Evolutionary conservation across 805 yeast genomes (phyloP).

Genomic region (Kuraishia capsulata): DNA sequence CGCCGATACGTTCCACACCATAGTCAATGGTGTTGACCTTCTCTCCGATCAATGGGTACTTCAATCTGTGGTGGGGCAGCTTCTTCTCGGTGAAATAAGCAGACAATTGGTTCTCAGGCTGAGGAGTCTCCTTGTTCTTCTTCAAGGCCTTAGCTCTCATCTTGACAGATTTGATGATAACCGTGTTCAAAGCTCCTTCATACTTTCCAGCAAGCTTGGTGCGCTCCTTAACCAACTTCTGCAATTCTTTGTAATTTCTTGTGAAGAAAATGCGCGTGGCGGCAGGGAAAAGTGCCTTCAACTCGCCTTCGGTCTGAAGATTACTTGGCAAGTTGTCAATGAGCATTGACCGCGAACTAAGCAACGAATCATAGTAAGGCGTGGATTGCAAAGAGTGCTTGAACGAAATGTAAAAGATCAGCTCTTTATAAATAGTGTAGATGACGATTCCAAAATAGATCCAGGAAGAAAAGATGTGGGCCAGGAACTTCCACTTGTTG

Average conservation of each 20-base stretch:
- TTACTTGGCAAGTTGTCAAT: conserved; percentile 57
- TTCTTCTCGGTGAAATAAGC: conserved; percentile 64
- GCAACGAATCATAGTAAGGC: conserved; percentile 60
- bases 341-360: conserved; percentile 64
- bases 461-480: conserved; percentile 75
- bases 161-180: conserved; percentile 50
- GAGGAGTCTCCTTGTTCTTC: conserved; percentile 45
- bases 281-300: conserved; percentile 56
- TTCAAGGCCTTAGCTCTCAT: conserved; percentile 45
- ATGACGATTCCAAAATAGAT: conserved; percentile 55
- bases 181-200: conserved; percentile 57
- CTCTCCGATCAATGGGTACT: conserved; percentile 55
- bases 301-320: conserved; percentile 34
- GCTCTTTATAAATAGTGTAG: conserved; percentile 63
- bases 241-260: conserved; percentile 51
- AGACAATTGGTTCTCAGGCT: conserved; percentile 46
- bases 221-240: conserved; percentile 52
- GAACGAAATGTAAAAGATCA: conserved; percentile 59
- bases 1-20: conserved; percentile 56
- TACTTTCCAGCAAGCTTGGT: conserved; percentile 49
- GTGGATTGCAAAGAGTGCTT: conserved; percentile 70
- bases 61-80: conserved; percentile 75
- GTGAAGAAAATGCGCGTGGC: conserved; percentile 53
- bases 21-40: conserved; percentile 82
- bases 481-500: conserved; percentile 57